phyloP scores from a whole-genome alignment of 208 protist genomes.

The Leptomonas seymouri region DNA sequence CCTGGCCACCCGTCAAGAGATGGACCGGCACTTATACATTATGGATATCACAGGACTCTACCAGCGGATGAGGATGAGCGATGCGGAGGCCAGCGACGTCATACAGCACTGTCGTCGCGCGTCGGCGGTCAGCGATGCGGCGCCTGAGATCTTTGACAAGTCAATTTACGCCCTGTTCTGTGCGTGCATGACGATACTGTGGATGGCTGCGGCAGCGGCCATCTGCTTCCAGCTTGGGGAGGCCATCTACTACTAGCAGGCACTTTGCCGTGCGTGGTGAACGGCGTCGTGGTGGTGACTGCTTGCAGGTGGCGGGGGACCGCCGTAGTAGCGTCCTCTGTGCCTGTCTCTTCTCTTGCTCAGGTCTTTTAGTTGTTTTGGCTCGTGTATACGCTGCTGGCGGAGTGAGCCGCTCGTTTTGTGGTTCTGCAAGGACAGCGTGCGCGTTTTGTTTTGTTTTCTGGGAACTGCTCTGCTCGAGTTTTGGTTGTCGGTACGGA shows the following conservation, averaged over 20 bases:
- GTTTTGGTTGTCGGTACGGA: too few relatives aligned
- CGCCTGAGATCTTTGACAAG: conserved; percentile 52
- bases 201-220: conserved; percentile 40
- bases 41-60: conserved; percentile 72
- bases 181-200: conserved; percentile 34
- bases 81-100: conserved; percentile 43
- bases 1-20: conserved; percentile 36
- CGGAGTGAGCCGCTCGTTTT: too few relatives aligned
- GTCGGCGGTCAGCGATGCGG: conserved; percentile 40
- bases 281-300: too few relatives aligned
- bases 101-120: conserved; percentile 53
- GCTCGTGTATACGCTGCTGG: too few relatives aligned
- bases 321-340: too few relatives aligned
- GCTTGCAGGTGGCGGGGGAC: too few relatives aligned
- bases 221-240: conserved; percentile 42
- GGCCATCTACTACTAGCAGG: conserved; percentile 31
- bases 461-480: too few relatives aligned
- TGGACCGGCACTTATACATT: conserved; percentile 62
- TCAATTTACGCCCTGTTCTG: conserved; percentile 33
- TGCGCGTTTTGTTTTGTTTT: too few relatives aligned
- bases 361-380: too few relatives aligned
- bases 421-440: too few relatives aligned
- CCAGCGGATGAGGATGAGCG: conserved; percentile 45
- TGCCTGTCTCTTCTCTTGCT: too few relatives aligned
- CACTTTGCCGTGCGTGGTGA: too few relatives aligned